phyloP scores from a whole-genome alignment of 2,329 filamentous ascomycete species.

The Capronia americana region DNA sequence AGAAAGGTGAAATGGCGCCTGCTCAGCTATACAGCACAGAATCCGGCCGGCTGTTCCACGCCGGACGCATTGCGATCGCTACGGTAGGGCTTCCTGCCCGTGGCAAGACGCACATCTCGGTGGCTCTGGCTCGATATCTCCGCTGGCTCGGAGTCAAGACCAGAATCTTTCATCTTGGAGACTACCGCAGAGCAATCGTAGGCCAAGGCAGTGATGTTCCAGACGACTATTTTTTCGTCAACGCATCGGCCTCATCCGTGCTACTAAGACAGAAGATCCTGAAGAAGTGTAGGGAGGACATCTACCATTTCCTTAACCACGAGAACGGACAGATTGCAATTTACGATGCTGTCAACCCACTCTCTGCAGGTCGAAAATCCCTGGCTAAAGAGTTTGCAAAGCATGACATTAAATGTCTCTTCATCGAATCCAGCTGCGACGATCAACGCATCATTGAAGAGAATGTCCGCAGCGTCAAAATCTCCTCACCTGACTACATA shows the following conservation, averaged over 20 bases:
- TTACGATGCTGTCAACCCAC: constrained; percentile 96
- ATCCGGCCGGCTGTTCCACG: constrained; percentile 95
- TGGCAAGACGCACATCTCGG: constrained; percentile 97
- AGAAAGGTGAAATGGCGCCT: constrained; percentile 83
- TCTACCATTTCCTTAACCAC: constrained; percentile 93
- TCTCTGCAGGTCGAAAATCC: constrained; percentile 78
- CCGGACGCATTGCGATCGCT: constrained; percentile 93
- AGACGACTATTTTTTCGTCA: constrained; percentile 96
- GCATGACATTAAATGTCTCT: constrained; percentile 94
- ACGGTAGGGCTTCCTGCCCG: constrained; percentile 94
- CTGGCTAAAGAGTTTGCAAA: constrained; percentile 97
- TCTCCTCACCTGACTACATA: constrained; percentile 93
- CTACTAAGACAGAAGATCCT: constrained; percentile 95
- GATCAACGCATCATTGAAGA: constrained; percentile 93
- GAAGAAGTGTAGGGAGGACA: constrained; percentile 96
- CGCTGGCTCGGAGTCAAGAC: constrained; percentile 98
- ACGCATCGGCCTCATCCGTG: constrained; percentile 90
- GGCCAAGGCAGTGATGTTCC: constrained; percentile 83
- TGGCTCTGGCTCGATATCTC: constrained; percentile 91
- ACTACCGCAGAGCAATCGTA: constrained; percentile 91
- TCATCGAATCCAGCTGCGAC: constrained; percentile 94
- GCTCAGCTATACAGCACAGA: constrained; percentile 98
- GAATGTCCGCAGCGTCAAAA: constrained; percentile 96
- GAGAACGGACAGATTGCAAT: constrained; percentile 98
- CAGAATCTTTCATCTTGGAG: constrained; percentile 94